Conservation (phyloP, 805 yeast species). For the Komagataella ulmi region DNA sequence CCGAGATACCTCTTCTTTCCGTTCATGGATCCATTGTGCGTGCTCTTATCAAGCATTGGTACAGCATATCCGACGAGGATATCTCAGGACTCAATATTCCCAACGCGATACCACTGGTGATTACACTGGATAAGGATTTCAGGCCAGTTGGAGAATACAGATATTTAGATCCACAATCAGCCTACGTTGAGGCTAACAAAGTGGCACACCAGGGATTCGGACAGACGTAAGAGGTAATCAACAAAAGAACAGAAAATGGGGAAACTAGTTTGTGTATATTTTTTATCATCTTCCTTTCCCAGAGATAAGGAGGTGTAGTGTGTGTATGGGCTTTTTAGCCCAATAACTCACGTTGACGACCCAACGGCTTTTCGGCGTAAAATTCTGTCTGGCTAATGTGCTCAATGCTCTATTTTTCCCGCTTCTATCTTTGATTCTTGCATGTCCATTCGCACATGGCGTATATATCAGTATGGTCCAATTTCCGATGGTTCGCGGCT, state of each 20-base stretch:
- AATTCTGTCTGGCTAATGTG: background rate
- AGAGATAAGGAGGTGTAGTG: background rate
- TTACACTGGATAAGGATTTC: constrained; percentile 42
- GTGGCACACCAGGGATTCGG: constrained; percentile 65
- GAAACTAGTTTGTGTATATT: background rate
- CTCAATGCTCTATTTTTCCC: background rate
- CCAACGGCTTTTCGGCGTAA: background rate
- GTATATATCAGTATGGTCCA: background rate
- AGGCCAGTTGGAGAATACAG: constrained; percentile 39
- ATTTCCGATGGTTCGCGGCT: background rate
- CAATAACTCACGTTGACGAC: too few relatives aligned
- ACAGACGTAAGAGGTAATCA: background rate
- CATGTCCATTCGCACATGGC: background rate
- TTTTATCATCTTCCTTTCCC: background rate
- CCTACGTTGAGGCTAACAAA: constrained; percentile 65
- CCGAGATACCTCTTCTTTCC: constrained; percentile 39
- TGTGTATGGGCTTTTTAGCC: too few relatives aligned
- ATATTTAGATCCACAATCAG: constrained; percentile 72
- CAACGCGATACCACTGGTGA: constrained; percentile 69
- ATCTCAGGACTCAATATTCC: constrained; percentile 71
- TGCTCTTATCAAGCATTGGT: constrained; percentile 57
- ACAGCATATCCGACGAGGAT: constrained; percentile 49
- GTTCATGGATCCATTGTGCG: constrained; percentile 80
- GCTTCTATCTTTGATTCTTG: background rate
- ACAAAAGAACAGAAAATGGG: too few relatives aligned